Conservation (phyloP, 805 yeast species). For the Lipomyces mesembrius region DNA sequence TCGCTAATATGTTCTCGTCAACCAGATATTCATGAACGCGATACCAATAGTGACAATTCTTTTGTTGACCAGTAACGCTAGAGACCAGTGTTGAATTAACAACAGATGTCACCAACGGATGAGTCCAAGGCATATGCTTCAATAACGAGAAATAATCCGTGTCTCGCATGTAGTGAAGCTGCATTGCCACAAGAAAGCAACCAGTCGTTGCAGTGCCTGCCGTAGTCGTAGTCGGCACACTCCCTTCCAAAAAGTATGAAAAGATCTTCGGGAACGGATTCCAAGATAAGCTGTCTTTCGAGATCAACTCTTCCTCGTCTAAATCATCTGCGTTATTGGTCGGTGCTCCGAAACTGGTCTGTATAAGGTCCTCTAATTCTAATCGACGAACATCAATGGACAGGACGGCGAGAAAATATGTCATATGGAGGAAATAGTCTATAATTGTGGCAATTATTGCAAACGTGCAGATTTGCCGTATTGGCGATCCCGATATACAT, state of each 20-base stretch:
- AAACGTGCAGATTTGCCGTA: constrained; percentile 51
- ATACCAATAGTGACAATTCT: constrained; percentile 7
- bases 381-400: constrained; percentile 68
- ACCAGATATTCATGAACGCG: background rate
- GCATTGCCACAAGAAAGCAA: constrained; percentile 25
- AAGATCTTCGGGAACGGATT: constrained; percentile 31
- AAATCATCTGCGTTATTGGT: constrained; percentile 28
- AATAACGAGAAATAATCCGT: constrained; percentile 1
- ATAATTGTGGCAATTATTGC: constrained; percentile 55
- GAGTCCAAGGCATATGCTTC: constrained; percentile 5
- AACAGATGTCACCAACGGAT: background rate
- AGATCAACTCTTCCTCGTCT: constrained; percentile 30
- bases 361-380: constrained; percentile 60
- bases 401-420: constrained; percentile 67
- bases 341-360: constrained; percentile 18
- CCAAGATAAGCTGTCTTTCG: constrained; percentile 23
- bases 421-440: constrained; percentile 64
- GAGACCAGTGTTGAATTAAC: constrained; percentile 2
- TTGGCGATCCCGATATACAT: constrained; percentile 15
- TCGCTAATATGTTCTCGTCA: constrained; percentile 5
- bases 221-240: constrained; percentile 32
- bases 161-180: constrained; percentile 26
- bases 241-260: constrained; percentile 20
- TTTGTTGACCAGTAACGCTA: background rate
- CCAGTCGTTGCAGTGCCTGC: constrained; percentile 30